phyloP scores from a whole-genome alignment of 257 asterid species.

The Solanum piurae region DNA sequence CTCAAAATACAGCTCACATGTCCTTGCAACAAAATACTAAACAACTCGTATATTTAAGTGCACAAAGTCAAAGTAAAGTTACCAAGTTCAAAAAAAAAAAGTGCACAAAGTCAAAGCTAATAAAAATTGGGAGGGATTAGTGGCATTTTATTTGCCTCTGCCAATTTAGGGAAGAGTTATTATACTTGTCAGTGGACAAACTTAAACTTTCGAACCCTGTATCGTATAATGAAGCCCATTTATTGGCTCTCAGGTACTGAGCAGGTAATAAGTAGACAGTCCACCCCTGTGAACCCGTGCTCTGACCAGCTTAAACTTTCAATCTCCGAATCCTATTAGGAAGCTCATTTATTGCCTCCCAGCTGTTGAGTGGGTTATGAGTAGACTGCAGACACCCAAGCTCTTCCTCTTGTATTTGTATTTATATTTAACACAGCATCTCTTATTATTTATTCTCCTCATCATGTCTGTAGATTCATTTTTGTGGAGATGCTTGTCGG shows the following conservation, averaged over 20 bases:
- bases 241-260: not conserved
- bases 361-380: not conserved
- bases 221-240: not conserved
- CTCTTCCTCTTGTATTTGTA: not conserved
- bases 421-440: not conserved
- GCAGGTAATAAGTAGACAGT: not conserved
- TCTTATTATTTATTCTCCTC: not conserved
- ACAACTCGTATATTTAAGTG: not conserved
- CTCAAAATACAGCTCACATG: not conserved
- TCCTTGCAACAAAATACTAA: not conserved
- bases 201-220: not conserved
- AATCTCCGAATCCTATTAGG: not conserved
- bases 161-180: not conserved
- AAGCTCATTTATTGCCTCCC: not conserved
- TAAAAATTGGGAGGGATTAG: not conserved
- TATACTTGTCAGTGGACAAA: not conserved
- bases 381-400: not conserved
- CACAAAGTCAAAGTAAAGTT: not conserved
- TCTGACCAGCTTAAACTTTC: not conserved
- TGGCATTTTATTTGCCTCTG: not conserved
- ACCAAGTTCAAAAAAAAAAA: too few species aligned
- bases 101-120: not conserved
- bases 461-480: not conserved
- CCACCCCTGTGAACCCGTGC: not conserved
- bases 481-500: not conserved